Conservation (phyloP, 1,284 basidiomycete genomes). For the Chalciporus sp. region DNA sequence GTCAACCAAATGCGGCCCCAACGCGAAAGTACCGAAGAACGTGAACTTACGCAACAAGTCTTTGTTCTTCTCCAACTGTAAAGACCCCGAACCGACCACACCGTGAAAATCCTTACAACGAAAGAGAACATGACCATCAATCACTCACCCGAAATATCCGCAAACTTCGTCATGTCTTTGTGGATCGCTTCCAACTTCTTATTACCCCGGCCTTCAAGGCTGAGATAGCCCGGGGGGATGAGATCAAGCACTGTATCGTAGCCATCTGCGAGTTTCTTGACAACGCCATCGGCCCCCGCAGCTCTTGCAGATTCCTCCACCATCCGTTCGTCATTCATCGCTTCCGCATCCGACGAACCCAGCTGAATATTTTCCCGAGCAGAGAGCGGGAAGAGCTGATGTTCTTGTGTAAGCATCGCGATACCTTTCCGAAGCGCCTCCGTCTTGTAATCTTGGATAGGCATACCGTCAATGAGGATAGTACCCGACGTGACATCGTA, state of each 20-base stretch:
- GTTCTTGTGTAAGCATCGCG: slow-evolving; percentile 47
- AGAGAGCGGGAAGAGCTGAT: slow-evolving; percentile 44
- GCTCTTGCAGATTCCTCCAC: slow-evolving; percentile 39
- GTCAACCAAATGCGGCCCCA: too few relatives aligned
- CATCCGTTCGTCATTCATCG: slow-evolving; percentile 28
- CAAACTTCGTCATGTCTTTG: slow-evolving; percentile 34
- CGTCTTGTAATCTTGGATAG: slow-evolving; percentile 37
- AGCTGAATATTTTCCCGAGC: slow-evolving; percentile 50
- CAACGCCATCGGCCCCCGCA: slow-evolving; percentile 41
- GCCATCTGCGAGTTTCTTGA: slow-evolving; percentile 24
- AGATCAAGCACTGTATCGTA: slow-evolving; percentile 39
- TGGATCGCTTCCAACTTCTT: slow-evolving; percentile 38
- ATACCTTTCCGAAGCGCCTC: slow-evolving; percentile 40
- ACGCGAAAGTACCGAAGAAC: too few relatives aligned
- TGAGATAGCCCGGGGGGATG: slow-evolving; percentile 19
- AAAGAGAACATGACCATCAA: too few relatives aligned
- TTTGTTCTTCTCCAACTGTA: too few relatives aligned
- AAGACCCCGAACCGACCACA: too few relatives aligned
- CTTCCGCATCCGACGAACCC: slow-evolving; percentile 37
- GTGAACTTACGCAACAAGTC: too few relatives aligned
- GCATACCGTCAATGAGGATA: slow-evolving; percentile 42
- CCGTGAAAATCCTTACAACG: too few relatives aligned
- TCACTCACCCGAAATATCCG: too few relatives aligned
- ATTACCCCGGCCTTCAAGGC: slow-evolving; percentile 34
- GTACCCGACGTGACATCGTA: slow-evolving; percentile 44